A percentile compares a stretch with the other conserved stretches of the same genome.
Evolutionary conservation across 2,329 filamentous ascomycete species (phyloP).

Genomic region (Thermochaetoides dissita): DNA sequence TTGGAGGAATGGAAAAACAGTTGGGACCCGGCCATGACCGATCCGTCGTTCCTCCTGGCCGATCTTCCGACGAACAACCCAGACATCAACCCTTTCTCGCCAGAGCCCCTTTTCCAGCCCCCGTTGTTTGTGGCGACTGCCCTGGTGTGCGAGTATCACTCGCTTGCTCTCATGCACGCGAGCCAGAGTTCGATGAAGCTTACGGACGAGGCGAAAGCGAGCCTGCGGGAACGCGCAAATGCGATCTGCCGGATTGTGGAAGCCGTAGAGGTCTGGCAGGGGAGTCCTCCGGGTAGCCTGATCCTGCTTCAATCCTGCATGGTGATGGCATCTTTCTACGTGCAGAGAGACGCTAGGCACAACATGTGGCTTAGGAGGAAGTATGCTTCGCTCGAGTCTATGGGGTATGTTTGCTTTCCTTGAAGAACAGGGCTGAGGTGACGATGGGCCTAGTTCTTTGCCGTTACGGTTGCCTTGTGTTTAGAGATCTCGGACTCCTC

Average conservation of each 20-base stretch:
- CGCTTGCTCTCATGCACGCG: conserved; percentile 66
- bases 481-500: neutral
- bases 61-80: conserved; percentile 42
- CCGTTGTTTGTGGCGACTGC: conserved; percentile 64
- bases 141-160: conserved; percentile 62
- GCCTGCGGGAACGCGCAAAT: conserved; percentile 49
- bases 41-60: conserved; percentile 46
- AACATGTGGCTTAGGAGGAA: conserved; percentile 68
- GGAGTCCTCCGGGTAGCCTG: conserved; percentile 54
- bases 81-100: conserved; percentile 60
- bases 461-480: neutral
- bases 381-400: conserved; percentile 62
- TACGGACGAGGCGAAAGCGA: conserved; percentile 33
- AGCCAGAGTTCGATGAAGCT: conserved; percentile 52
- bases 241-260: conserved; percentile 68
- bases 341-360: conserved; percentile 61
- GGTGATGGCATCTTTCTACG: conserved; percentile 61
- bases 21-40: conserved; percentile 47
- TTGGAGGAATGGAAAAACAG: conserved; percentile 35
- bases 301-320: conserved; percentile 63
- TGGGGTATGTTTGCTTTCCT: conserved; percentile 48
- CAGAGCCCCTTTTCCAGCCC: conserved; percentile 54
- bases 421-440: neutral
- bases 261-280: conserved; percentile 58
- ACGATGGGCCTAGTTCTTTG: neutral